Evolutionary conservation across 2,329 filamentous ascomycete species (phyloP).

Genomic region (Phialemonium atrogriseum): DNA sequence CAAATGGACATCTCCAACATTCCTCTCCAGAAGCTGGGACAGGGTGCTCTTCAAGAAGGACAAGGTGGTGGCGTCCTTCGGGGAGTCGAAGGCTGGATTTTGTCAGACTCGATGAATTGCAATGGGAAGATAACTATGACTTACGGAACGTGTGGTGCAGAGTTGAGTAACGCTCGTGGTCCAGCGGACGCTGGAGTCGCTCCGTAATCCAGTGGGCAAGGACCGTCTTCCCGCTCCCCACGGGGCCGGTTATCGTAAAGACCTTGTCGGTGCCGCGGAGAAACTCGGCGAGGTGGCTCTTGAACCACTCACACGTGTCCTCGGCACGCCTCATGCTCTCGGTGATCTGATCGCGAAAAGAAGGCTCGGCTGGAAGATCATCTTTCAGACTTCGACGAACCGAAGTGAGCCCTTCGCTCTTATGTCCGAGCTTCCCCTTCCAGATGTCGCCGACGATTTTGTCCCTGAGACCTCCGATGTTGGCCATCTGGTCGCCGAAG

Average conservation of each 20-base stretch:
- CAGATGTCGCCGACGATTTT: slow-evolving; percentile 25
- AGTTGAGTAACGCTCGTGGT: slow-evolving; percentile 24
- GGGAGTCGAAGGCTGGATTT: slow-evolving; percentile 19
- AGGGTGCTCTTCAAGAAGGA: slow-evolving; percentile 27
- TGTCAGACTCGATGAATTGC: slow-evolving; percentile 3
- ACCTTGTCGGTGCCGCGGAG: slow-evolving; percentile 23
- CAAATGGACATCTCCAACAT: slow-evolving; percentile 26
- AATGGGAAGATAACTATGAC: slow-evolving; percentile 6
- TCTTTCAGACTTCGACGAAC: slow-evolving; percentile 24
- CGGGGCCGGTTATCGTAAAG: slow-evolving; percentile 24
- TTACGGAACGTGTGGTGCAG: slow-evolving; percentile 28
- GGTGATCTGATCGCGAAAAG: slow-evolving; percentile 26
- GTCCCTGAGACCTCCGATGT: slow-evolving; percentile 24
- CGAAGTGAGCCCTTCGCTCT: slow-evolving; percentile 15
- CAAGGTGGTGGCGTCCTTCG: slow-evolving; percentile 19
- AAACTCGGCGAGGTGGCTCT: slow-evolving; percentile 24
- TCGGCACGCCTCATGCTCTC: slow-evolving; percentile 28
- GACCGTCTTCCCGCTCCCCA: slow-evolving; percentile 27
- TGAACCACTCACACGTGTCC: slow-evolving; percentile 31
- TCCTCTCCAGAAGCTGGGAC: slow-evolving; percentile 28
- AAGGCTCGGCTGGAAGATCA: slow-evolving; percentile 15
- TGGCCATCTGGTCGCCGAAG: slow-evolving; percentile 24
- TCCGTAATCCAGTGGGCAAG: slow-evolving; percentile 31
- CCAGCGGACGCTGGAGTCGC: slow-evolving; percentile 26
- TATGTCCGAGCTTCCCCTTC: slow-evolving; percentile 21